Percentiles rank a stretch among this genome's conserved stretches.
Evolutionary conservation across 2,329 filamentous ascomycete genomes (phyloP).

Genomic region (Capronia coronata): DNA sequence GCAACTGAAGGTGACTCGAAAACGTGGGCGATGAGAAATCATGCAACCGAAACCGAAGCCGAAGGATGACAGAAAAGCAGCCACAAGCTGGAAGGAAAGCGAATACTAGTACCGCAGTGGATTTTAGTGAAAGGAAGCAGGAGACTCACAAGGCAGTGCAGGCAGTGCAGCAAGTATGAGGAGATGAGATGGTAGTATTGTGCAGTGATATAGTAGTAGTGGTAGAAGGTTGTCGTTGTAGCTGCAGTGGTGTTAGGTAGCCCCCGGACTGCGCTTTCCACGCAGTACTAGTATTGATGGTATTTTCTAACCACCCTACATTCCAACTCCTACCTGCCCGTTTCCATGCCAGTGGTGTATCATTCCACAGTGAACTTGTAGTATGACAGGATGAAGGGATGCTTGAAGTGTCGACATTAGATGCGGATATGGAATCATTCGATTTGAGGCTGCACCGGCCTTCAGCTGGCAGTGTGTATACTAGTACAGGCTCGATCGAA

Average conservation of each 20-base stretch:
- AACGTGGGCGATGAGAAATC: slow-evolving; percentile 28
- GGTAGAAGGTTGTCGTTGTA: too few relatives aligned
- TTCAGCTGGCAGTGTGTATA: too few relatives aligned
- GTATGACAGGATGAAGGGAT: background rate
- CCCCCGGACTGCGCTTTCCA: background rate
- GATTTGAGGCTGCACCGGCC: background rate
- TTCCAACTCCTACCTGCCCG: too few relatives aligned
- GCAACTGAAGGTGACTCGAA: slow-evolving; percentile 21
- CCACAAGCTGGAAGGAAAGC: slow-evolving; percentile 1
- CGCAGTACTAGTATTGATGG: background rate
- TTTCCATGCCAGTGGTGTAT: too few relatives aligned
- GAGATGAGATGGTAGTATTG: background rate
- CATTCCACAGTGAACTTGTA: too few relatives aligned
- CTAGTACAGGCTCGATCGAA: background rate
- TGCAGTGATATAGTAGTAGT: too few relatives aligned
- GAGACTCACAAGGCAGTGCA: background rate
- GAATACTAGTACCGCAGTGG: background rate
- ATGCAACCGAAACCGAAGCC: slow-evolving; percentile 19
- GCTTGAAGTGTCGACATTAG: background rate
- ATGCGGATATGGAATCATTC: background rate
- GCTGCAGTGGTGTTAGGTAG: background rate
- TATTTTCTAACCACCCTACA: too few relatives aligned
- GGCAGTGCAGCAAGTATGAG: background rate
- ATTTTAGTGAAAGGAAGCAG: background rate
- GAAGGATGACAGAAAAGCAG: slow-evolving; percentile 20